Percentiles rank a stretch among this genome's conserved stretches.
Conservation (phyloP, 257 asterid species). For the Scutellaria galericulata region DNA sequence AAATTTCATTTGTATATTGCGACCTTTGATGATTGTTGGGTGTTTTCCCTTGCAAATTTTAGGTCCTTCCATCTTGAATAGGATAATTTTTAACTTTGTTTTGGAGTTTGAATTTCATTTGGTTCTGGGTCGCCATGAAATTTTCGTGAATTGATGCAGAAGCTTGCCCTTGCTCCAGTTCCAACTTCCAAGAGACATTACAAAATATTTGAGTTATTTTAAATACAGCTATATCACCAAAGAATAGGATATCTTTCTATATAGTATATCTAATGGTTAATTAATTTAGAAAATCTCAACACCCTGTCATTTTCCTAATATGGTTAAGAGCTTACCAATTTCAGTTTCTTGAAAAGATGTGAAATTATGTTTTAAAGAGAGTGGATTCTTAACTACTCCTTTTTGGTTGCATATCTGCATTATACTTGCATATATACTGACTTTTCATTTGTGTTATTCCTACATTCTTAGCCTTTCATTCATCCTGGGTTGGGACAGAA, state of each 20-base stretch:
- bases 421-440: slow-evolving; percentile 20
- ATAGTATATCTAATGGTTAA: slow-evolving; percentile 1
- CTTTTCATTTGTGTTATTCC: slow-evolving; percentile 29
- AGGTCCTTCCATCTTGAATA: background rate
- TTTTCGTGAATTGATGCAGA: no score
- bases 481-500: slow-evolving; percentile 44
- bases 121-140: slow-evolving; percentile 18
- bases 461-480: slow-evolving; percentile 37
- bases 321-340: background rate
- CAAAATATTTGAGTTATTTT: slow-evolving; percentile 7
- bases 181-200: background rate
- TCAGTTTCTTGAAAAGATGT: slow-evolving; percentile 1
- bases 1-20: no score
- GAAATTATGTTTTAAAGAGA: slow-evolving; percentile 11
- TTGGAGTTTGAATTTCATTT: background rate
- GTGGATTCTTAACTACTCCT: slow-evolving; percentile 14
- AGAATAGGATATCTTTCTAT: background rate
- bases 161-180: background rate
- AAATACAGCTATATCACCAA: background rate
- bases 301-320: background rate
- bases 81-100: background rate
- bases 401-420: slow-evolving; percentile 14
- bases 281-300: slow-evolving; percentile 28
- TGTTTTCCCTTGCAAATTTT: background rate
- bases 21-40: slow-evolving; percentile 1